Evolutionary conservation across 2,329 filamentous ascomycete species (phyloP).

Genomic region (Fusarium sp.): DNA sequence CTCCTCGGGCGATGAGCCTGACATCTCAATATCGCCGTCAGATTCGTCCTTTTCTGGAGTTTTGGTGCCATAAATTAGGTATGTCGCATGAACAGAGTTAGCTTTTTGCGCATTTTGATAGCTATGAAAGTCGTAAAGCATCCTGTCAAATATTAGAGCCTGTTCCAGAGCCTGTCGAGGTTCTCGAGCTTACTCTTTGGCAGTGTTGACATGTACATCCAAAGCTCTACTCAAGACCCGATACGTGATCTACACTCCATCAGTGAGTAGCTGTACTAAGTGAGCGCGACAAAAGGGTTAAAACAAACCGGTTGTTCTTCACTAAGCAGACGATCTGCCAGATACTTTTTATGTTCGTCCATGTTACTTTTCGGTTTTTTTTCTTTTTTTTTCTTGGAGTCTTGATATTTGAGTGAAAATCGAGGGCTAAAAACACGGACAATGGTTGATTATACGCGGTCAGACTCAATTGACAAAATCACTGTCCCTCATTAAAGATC

Average conservation of each 20-base stretch:
- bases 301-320: conserved; percentile 74
- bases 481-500: conserved; percentile 2
- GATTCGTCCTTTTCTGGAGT: conserved; percentile 50
- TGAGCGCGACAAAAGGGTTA: not conserved
- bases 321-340: conserved; percentile 78
- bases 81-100: conserved; percentile 87
- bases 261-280: conserved; percentile 13
- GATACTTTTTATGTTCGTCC: conserved; percentile 73
- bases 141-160: conserved; percentile 60
- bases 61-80: conserved; percentile 79
- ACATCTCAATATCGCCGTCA: conserved; percentile 74
- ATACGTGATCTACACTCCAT: conserved; percentile 76
- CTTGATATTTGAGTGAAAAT: not conserved
- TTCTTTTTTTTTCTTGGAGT: too few relatives aligned
- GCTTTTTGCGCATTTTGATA: conserved; percentile 84
- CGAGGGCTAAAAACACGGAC: not conserved
- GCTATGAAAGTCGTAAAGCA: conserved; percentile 88
- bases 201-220: conserved; percentile 83
- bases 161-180: not conserved
- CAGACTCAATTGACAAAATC: conserved; percentile 7
- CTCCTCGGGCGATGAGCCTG: conserved; percentile 68
- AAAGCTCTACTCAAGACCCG: conserved; percentile 82
- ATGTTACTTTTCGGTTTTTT: conserved; percentile 42
- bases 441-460: not conserved
- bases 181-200: conserved; percentile 75